Conservation (phyloP, 2,329 filamentous ascomycete genomes). For the Aspergillus tanneri region DNA sequence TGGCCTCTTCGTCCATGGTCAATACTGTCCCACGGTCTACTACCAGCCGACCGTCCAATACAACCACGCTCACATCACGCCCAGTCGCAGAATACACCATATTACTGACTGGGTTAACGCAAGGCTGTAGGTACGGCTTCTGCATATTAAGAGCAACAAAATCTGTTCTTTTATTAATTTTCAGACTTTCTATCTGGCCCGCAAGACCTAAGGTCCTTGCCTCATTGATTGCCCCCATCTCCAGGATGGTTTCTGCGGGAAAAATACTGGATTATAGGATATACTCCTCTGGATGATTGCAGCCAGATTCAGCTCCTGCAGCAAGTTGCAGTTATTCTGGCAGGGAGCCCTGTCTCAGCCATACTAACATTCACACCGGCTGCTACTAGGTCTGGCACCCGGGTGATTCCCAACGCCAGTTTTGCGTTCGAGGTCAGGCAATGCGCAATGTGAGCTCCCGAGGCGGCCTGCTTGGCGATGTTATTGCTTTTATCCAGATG, state of each 20-base stretch:
- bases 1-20: constrained; percentile 45
- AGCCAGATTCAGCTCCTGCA: constrained; percentile 55
- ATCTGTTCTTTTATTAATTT: constrained; percentile 46
- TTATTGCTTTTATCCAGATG: constrained; percentile 50
- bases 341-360: constrained; percentile 56
- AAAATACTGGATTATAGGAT: constrained; percentile 45
- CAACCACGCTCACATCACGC: constrained; percentile 45
- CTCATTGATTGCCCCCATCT: constrained; percentile 55
- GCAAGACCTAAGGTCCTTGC: constrained; percentile 50
- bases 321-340: constrained; percentile 53
- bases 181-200: constrained; percentile 39
- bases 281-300: constrained; percentile 51
- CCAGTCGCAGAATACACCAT: constrained; percentile 47
- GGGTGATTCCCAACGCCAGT: constrained; percentile 52
- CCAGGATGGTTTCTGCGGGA: constrained; percentile 48
- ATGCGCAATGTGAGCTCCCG: constrained; percentile 50
- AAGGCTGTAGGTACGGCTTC: constrained; percentile 38
- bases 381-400: constrained; percentile 47
- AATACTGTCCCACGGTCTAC: constrained; percentile 37
- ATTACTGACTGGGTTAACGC: constrained; percentile 40
- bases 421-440: constrained; percentile 55
- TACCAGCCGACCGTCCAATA: constrained; percentile 45
- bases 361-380: constrained; percentile 49
- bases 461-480: constrained; percentile 40
- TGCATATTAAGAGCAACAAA: constrained; percentile 37